Evolutionary conservation across 129 eudicot genomes (phyloP).

Genomic region (Arctium minus): DNA sequence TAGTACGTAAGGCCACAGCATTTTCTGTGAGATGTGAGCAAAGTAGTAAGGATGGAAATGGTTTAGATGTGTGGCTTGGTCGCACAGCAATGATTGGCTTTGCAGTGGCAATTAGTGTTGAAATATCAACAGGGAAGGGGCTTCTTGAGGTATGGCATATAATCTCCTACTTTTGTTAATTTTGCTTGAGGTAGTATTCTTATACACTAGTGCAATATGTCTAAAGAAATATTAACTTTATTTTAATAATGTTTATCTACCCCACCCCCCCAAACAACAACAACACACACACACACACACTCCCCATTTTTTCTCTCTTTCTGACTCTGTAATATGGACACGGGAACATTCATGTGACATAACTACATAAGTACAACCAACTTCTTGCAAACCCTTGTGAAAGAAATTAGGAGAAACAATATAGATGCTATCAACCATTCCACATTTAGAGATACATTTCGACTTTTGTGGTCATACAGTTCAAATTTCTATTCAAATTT

Average conservation of each 20-base stretch:
- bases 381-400: neutral
- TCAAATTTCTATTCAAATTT: neutral
- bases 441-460: neutral
- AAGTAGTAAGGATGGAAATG: constrained; percentile 54
- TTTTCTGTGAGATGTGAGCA: constrained; percentile 74
- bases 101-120: constrained; percentile 75
- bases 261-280: neutral
- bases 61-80: constrained; percentile 93
- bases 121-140: constrained; percentile 90
- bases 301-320: neutral
- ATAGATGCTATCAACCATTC: neutral
- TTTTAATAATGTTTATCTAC: neutral
- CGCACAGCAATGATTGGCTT: constrained; percentile 87
- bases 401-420: neutral
- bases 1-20: constrained; percentile 29
- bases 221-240: neutral
- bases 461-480: neutral
- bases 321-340: neutral
- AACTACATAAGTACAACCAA: neutral
- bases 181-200: neutral
- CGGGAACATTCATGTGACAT: neutral
- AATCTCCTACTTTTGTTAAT: neutral
- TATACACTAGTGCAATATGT: neutral
- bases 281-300: too few species aligned
- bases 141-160: constrained; percentile 75